phyloP scores from a whole-genome alignment of 73 alveolate genomes.

The Paramecium caudatum region DNA sequence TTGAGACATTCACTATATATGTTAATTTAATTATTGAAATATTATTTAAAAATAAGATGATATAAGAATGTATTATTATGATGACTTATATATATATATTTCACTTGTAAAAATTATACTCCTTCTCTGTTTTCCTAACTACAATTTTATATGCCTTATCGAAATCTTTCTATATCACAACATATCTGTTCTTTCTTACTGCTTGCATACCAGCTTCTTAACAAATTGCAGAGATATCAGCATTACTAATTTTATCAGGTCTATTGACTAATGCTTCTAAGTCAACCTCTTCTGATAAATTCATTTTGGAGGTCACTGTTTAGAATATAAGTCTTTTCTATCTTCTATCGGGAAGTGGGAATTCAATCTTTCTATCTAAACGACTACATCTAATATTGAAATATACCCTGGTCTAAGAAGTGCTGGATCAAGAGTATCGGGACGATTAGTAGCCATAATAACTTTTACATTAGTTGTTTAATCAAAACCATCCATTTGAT shows the following conservation, averaged over 20 bases:
- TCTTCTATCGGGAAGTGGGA: constrained; percentile 99
- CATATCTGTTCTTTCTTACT: constrained; percentile 98
- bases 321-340: constrained; percentile 98
- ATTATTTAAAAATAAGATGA: neutral
- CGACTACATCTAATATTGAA: constrained; percentile 72
- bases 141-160: constrained; percentile 98
- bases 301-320: constrained; percentile 97
- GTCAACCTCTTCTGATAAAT: constrained; percentile 99
- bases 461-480: constrained; percentile 94
- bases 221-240: constrained; percentile 99
- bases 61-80: neutral
- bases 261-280: constrained; percentile 96
- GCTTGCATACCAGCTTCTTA: constrained; percentile 99
- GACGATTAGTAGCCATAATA: constrained; percentile 99
- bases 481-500: constrained; percentile 99
- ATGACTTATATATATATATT: constrained; percentile 29
- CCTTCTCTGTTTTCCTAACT: constrained; percentile 94
- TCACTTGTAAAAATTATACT: constrained; percentile 82
- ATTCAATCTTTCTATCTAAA: constrained; percentile 97
- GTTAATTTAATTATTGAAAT: constrained; percentile 2
- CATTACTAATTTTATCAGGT: constrained; percentile 99
- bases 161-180: constrained; percentile 98
- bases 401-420: constrained; percentile 95
- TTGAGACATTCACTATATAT: constrained; percentile 29
- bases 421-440: constrained; percentile 99